Evolutionary conservation across 192 early-diverging fungal species (phyloP).

Genomic region (Spinellus fusiger): DNA sequence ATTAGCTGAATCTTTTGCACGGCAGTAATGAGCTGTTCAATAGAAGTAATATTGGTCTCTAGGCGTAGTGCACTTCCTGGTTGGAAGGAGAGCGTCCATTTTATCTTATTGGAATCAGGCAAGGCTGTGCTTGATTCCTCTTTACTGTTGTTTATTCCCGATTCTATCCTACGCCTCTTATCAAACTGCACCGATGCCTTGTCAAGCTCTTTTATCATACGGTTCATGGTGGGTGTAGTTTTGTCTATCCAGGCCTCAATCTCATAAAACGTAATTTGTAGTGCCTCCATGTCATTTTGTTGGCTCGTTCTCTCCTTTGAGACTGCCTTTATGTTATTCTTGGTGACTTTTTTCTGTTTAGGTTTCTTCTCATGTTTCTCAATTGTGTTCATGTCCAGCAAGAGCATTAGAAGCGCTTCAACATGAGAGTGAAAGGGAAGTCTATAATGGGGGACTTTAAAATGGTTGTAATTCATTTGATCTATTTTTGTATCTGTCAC

Average conservation of each 20-base stretch:
- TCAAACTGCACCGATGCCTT: conserved; percentile 31
- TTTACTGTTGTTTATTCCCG: not conserved
- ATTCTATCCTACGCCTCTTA: conserved; percentile 11
- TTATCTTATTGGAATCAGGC: conserved; percentile 7
- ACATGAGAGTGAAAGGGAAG: too few species aligned
- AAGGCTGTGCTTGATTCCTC: not conserved
- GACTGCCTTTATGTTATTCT: conserved; percentile 4
- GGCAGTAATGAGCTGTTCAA: conserved; percentile 34
- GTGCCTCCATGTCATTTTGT: conserved; percentile 31
- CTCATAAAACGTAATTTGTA: conserved; percentile 40
- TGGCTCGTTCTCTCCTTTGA: conserved; percentile 12
- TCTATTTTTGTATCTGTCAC: too few species aligned
- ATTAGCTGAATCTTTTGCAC: conserved; percentile 23
- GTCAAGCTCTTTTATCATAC: conserved; percentile 38
- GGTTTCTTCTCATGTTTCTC: too few species aligned
- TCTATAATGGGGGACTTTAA: too few species aligned
- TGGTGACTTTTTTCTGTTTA: too few species aligned
- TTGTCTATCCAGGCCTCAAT: conserved; percentile 39
- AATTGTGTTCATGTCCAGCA: too few species aligned
- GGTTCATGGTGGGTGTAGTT: conserved; percentile 24
- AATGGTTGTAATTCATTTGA: too few species aligned
- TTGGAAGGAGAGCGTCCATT: conserved; percentile 32
- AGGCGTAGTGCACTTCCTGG: conserved; percentile 25
- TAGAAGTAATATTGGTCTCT: conserved; percentile 33
- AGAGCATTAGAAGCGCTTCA: too few species aligned